Base-by-base conservation (phyloP, 2,329 filamentous ascomycete genomes). In the Orbilia oligospora region DNA sequence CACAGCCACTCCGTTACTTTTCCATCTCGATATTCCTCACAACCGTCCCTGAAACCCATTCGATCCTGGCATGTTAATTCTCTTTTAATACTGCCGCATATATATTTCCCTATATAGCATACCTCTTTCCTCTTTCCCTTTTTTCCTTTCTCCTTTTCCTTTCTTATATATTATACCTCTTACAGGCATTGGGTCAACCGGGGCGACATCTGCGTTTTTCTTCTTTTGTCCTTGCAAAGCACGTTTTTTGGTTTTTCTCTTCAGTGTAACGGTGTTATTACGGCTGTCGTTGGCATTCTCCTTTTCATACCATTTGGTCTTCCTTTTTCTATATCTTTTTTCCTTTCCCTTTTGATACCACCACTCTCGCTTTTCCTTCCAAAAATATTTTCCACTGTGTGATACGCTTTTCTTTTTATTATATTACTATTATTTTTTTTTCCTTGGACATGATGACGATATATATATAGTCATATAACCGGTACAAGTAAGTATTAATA, bases 221-320 rank as follows among this genome's bases (percentile, higher is more conserved):
- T 22, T 38, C 53, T 12, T 30, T 51, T 61, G 56, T 61, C 36
- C 20, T 61, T 61, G 56, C 56, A 61, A 41, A 61, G 56, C 56
- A 61, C 56, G 56, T 61, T 46, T 22, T 53, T 56, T 66, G 46
- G 22, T 24, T 75, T 78, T 63, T 77, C 65, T 41, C 38, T 41
- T 41, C 49, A 14, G 80, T 55, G 68, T 72, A 72, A 78, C 56
- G 76, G 70, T 73, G 75, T 81, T 81, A 76, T 71, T 69, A 80
- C 71, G 80, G 79, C 76, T 72, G 75, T 79, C 76, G 76, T 79
- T 72, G 55, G 61, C 56, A 70, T 72, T 63, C 22, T 64, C 41
- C 44, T 73, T 76, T 67, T 51, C 75, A 68, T 72, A 70, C 69
- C 76, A 75, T 55, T 80, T 71, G 77, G 71, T 71, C 66, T 71